Conservation (phyloP, 257 asterid species). For the Gynochthodes officinalis region DNA sequence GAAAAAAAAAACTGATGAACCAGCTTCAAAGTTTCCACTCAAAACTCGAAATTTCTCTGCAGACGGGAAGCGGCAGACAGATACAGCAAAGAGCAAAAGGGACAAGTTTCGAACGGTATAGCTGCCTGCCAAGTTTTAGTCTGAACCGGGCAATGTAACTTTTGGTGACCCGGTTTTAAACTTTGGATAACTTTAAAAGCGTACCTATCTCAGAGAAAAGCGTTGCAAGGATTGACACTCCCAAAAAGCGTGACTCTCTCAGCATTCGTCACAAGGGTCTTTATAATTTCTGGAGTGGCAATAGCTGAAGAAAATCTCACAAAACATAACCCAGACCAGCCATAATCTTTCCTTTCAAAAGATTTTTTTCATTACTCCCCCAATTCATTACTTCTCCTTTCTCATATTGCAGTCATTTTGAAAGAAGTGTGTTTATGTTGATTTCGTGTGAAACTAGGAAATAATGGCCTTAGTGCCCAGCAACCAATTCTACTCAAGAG, state of each 20-base stretch:
- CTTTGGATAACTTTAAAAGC: neutral
- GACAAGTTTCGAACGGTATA: neutral
- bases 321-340: neutral
- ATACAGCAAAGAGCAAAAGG: neutral
- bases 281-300: neutral
- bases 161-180: neutral
- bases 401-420: neutral
- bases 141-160: no score
- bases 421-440: slow-evolving; percentile 1
- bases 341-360: neutral
- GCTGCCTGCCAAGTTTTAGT: neutral
- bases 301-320: neutral
- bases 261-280: neutral
- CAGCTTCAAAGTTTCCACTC: neutral
- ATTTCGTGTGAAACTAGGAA: slow-evolving; percentile 13
- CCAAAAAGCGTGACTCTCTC: neutral
- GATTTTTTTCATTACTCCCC: neutral
- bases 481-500: slow-evolving; percentile 53
- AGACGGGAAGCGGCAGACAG: neutral
- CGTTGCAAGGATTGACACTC: neutral
- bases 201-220: neutral
- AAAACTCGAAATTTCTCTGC: neutral
- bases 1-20: neutral
- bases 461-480: slow-evolving; percentile 54
- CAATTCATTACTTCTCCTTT: neutral